Evolutionary conservation across 192 early-diverging fungal species (phyloP).

Genomic region (Helicostylum pulchrum): DNA sequence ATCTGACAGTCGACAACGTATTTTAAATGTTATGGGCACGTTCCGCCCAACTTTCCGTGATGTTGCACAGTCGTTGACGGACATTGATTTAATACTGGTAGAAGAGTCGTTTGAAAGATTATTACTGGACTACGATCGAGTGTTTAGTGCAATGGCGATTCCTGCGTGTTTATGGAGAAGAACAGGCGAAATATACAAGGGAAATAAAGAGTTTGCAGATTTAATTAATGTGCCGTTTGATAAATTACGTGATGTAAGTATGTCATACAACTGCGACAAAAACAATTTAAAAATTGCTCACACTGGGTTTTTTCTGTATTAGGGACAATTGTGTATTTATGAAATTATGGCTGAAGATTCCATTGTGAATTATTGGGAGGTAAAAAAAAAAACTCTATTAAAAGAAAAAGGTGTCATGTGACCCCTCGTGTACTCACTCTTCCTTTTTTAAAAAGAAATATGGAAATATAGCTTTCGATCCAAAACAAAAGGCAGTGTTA

Average conservation of each 20-base stretch:
- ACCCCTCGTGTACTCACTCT: slow-evolving; percentile 47
- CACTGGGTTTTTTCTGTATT: not conserved
- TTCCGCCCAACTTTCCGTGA: slow-evolving; percentile 88
- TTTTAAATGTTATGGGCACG: slow-evolving; percentile 82
- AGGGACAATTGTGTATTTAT: slow-evolving; percentile 51
- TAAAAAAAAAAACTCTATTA: no score
- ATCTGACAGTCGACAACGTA: slow-evolving; percentile 66
- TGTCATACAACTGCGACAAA: not conserved
- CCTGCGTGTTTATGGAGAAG: slow-evolving; percentile 93
- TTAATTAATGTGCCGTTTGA: slow-evolving; percentile 84
- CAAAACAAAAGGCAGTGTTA: slow-evolving; percentile 92
- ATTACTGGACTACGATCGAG: slow-evolving; percentile 91
- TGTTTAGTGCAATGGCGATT: slow-evolving; percentile 93
- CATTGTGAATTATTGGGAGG: slow-evolving; percentile 98
- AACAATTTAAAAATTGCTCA: not conserved
- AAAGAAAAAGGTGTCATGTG: slow-evolving; percentile 43
- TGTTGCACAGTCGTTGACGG: slow-evolving; percentile 86
- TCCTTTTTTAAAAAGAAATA: slow-evolving; percentile 62
- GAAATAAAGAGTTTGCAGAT: slow-evolving; percentile 92
- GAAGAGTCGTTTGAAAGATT: slow-evolving; percentile 96
- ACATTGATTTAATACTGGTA: slow-evolving; percentile 92
- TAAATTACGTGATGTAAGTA: slow-evolving; percentile 55
- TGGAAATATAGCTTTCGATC: slow-evolving; percentile 96
- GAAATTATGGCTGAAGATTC: slow-evolving; percentile 89
- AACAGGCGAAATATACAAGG: slow-evolving; percentile 95